Base-by-base conservation (phyloP, 2,329 filamentous ascomycete species). In the Stromatinia cepivora region DNA sequence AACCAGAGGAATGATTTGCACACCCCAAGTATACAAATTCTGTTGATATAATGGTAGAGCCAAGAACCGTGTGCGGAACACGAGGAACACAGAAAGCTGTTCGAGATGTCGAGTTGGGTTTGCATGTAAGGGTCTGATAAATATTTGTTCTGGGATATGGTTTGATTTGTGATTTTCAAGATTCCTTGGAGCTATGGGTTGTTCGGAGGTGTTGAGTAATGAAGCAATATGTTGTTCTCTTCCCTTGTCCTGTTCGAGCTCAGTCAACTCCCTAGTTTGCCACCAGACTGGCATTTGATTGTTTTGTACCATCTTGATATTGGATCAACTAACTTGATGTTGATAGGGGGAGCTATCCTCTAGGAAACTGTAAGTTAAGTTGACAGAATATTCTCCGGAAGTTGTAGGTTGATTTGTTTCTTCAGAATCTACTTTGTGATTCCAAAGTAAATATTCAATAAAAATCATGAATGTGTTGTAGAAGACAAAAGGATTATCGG, bases 21-120 rank as follows among this genome's bases (percentile, higher is more conserved):
- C 25, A 8, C 31, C 59, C 59, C 22, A 17, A 7, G 15, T n/a
- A 20, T 63, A 50, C 28, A 36, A 2, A 25, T 25, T 63, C 8
- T 50, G 59, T n/a, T 50, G 17, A 20, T 48, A n/a, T 5, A 5
- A n/a, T 1, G 59, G 46, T 1, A 63, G 22, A 4, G 2, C 5
- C 13, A 22, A 36, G 22, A 50, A 50, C 6, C 22, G 45, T 28
- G 31, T 50, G 45, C 45, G 45, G 22, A 50, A 63, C 13, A 63
- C 36, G 22, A 50, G 45, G 31, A 63, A n/a, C 0, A 20, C 31
- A 0, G 31, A 46, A 20, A 63, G 59, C 7, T 4, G 31, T 4
- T 63, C 31, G 8, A 63, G 46, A 31, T 63, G 31, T 11, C 50
- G 59, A 13, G 59, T 22, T 25, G 59, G 45, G 45, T 63, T n/a